Conservation (phyloP, 1,284 basidiomycete genomes). For the Termitomyces sp. region DNA sequence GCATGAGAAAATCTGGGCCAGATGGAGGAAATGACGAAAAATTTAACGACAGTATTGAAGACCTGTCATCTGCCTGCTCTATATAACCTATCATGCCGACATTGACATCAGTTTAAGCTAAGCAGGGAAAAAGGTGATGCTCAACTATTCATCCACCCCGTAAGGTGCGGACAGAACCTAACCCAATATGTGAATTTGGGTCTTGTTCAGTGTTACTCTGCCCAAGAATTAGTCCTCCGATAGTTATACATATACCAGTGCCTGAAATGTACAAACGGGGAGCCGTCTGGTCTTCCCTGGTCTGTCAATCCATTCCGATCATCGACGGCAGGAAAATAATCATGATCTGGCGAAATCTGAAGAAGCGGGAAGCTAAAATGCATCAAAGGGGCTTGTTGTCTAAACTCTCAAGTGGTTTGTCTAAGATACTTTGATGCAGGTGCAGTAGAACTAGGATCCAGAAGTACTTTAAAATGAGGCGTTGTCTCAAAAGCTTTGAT, state of each 20-base stretch:
- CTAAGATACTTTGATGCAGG: not conserved
- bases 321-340: not conserved
- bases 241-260: not conserved
- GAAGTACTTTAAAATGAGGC: not conserved
- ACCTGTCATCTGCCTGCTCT: conserved; percentile 4
- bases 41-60: not conserved
- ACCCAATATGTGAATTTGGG: conserved; percentile 2
- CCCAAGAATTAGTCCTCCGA: not conserved
- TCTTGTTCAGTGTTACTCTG: not conserved
- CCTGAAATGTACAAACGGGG: not conserved
- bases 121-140: conserved; percentile 4
- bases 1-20: not conserved
- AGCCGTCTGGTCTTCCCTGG: not conserved
- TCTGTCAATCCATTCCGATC: not conserved
- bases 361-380: not conserved
- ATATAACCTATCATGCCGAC: conserved; percentile 5
- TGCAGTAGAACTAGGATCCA: not conserved
- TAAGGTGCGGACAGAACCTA: not conserved
- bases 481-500: not conserved
- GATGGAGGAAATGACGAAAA: conserved; percentile 4
- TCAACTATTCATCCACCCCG: conserved; percentile 2
- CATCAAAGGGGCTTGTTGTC: not conserved
- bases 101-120: conserved; percentile 6
- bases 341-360: not conserved
- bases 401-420: not conserved